Percentiles rank a stretch among this genome's conserved stretches.
Conservation (phyloP, 345 rosid genomes). For the Balakata baccata region DNA sequence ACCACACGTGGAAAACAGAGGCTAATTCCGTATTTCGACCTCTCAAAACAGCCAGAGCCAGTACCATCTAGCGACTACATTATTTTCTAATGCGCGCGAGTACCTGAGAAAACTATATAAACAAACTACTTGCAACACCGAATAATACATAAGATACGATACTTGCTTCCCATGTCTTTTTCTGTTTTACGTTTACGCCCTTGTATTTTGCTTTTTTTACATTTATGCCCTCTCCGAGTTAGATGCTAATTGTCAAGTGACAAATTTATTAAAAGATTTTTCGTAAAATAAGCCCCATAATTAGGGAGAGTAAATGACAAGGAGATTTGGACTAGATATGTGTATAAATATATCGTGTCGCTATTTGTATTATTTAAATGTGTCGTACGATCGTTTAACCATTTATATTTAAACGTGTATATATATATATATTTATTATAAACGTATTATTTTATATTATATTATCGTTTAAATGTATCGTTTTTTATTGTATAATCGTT, state of each 20-base stretch:
- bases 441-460: no score
- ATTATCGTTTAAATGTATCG: no score
- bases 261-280: not conserved
- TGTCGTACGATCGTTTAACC: no score
- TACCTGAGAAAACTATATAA: not conserved
- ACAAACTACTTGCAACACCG: slow-evolving; percentile 20
- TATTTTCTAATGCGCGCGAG: not conserved
- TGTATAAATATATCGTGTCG: no score
- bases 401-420: no score
- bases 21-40: not conserved
- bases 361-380: no score
- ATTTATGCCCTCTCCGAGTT: no score
- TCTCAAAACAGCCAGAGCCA: not conserved
- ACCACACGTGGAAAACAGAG: not conserved
- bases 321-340: not conserved
- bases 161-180: slow-evolving; percentile 16
- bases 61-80: not conserved
- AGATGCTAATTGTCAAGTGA: no score
- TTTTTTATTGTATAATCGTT: no score
- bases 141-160: slow-evolving; percentile 41
- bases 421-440: no score
- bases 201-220: not conserved
- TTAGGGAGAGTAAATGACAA: not conserved
- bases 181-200: slow-evolving; percentile 3
- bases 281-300: not conserved